Conservation (phyloP, 257 asterid species). For the Solanum ahanhuiri region DNA sequence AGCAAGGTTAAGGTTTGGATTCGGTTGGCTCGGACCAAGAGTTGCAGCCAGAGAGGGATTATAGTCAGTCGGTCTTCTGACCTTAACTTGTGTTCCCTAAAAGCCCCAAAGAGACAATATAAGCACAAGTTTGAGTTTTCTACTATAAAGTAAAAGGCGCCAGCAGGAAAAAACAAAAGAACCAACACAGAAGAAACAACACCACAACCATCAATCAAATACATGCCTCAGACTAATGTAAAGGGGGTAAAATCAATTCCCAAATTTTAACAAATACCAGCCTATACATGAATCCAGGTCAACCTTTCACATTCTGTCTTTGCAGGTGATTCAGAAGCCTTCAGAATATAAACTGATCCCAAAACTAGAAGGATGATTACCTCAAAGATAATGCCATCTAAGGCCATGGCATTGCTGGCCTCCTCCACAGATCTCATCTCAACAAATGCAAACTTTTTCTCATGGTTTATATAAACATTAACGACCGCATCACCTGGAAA, state of each 20-base stretch:
- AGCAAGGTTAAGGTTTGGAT: constrained; percentile 70
- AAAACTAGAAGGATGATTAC: constrained; percentile 7
- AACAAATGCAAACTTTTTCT: constrained; percentile 74
- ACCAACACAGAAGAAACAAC: background rate
- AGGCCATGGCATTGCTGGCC: constrained; percentile 77
- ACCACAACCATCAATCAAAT: background rate
- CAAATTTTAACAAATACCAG: background rate
- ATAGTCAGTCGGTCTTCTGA: constrained; percentile 96
- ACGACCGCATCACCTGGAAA: constrained; percentile 95
- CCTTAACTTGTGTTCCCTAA: constrained; percentile 98
- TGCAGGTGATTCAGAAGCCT: background rate
- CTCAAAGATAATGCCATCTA: constrained; percentile 70
- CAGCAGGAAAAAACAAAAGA: background rate
- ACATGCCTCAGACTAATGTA: background rate
- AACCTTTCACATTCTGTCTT: background rate
- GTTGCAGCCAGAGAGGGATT: constrained; percentile 95
- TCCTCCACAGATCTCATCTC: constrained; percentile 81
- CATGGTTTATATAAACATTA: constrained; percentile 74
- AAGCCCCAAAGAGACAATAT: background rate
- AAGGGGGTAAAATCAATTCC: background rate
- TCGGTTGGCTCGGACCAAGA: constrained; percentile 98
- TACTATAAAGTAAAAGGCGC: background rate
- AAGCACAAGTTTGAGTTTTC: background rate
- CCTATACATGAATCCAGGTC: background rate
- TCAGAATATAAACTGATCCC: background rate